A percentile compares a stretch with the other conserved stretches of the same genome.
phyloP scores from a whole-genome alignment of 345 rosid genomes.

The Noccaea bulbosa region DNA sequence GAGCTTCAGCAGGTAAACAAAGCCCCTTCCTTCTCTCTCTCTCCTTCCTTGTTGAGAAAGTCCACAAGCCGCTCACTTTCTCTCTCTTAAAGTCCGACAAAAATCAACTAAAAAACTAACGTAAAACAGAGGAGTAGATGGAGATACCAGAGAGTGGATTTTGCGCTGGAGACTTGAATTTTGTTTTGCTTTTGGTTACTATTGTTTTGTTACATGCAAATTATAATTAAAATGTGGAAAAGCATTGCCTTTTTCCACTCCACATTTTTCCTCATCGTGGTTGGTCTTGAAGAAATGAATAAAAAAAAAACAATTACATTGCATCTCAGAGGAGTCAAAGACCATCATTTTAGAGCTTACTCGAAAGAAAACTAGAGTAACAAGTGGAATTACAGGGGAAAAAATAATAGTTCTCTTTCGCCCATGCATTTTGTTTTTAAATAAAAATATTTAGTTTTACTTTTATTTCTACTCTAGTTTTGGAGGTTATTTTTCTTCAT shows the following conservation, averaged over 20 bases:
- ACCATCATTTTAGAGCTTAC: background rate
- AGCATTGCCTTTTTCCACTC: background rate
- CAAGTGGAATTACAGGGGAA: no score
- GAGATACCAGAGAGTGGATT: constrained; percentile 27
- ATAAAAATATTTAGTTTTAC: no score
- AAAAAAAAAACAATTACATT: background rate
- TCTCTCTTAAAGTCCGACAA: constrained; percentile 45
- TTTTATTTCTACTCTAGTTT: no score
- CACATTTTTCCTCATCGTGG: constrained; percentile 5
- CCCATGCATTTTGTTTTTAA: no score
- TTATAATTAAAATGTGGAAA: background rate
- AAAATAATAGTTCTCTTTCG: no score
- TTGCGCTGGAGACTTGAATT: constrained; percentile 32
- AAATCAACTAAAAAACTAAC: constrained; percentile 27
- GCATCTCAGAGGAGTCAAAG: background rate
- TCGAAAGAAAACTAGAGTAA: no score
- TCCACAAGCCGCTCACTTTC: constrained; percentile 35
- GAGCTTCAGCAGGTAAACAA: constrained; percentile 32
- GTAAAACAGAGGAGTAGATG: constrained; percentile 27
- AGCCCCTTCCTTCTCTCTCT: background rate
- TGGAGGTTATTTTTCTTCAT: no score
- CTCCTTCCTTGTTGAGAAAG: constrained; percentile 27
- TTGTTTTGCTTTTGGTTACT: background rate
- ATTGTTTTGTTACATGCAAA: constrained; percentile 11
- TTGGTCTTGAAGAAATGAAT: background rate